phyloP scores from a whole-genome alignment of 495 filamentous ascomycete genomes.

The Penicillium desertorum region DNA sequence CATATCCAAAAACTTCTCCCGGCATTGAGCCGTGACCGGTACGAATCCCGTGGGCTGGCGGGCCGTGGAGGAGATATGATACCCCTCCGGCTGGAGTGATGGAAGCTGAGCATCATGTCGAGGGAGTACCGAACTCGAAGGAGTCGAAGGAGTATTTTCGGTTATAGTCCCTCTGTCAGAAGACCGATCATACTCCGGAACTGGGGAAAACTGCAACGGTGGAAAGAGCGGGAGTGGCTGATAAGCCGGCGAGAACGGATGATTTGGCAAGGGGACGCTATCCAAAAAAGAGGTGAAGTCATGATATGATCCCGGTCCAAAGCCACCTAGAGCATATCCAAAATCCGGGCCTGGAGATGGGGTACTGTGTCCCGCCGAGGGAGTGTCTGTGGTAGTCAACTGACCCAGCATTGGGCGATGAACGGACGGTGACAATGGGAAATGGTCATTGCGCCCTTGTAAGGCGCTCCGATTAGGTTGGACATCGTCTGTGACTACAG shows the following conservation, averaged over 20 bases:
- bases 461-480: conserved; percentile 16
- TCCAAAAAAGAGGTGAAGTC: conserved; percentile 47
- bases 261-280: conserved; percentile 41
- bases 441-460: conserved; percentile 12
- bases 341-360: conserved; percentile 26
- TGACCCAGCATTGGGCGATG: conserved; percentile 19
- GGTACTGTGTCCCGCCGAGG: conserved; percentile 21
- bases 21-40: conserved; percentile 37
- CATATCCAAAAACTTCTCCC: conserved; percentile 31
- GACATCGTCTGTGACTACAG: conserved; percentile 32
- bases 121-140: conserved; percentile 39
- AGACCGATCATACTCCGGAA: conserved; percentile 32
- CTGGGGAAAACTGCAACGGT: conserved; percentile 32
- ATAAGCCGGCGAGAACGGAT: conserved; percentile 42
- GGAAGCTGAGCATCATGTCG: conserved; percentile 43
- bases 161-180: conserved; percentile 19
- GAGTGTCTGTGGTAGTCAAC: conserved; percentile 17
- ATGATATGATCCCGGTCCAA: conserved; percentile 26
- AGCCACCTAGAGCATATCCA: conserved; percentile 29
- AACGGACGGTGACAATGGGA: conserved; percentile 12
- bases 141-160: conserved; percentile 25
- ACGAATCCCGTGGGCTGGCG: conserved; percentile 36
- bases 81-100: conserved; percentile 39
- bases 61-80: conserved; percentile 30
- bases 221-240: conserved; percentile 44